Conservation (phyloP, 2,329 filamentous ascomycete genomes). For the Fusarium caatingaense region DNA sequence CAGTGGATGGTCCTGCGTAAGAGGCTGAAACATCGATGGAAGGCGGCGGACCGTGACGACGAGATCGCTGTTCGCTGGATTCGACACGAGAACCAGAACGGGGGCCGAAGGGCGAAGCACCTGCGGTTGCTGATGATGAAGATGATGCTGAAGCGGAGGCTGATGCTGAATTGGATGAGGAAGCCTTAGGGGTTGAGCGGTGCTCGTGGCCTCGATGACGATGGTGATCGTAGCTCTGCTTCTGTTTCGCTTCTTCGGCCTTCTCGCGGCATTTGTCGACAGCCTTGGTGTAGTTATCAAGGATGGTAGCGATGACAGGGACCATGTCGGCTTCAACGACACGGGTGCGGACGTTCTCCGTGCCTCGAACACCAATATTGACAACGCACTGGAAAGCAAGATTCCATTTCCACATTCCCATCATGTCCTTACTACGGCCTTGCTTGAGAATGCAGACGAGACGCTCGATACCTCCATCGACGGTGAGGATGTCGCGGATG, state of each 20-base stretch:
- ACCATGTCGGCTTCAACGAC: conserved; percentile 99
- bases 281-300: conserved; percentile 98
- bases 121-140: conserved; percentile 32
- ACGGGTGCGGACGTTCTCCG: conserved; percentile 90
- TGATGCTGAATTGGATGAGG: conserved; percentile 47
- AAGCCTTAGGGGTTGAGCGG: conserved; percentile 59
- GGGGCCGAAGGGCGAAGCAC: conserved; percentile 59
- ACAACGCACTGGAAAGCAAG: conserved; percentile 98
- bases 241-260: conserved; percentile 83
- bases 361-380: conserved; percentile 96
- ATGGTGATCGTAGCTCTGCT: conserved; percentile 67
- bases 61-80: conserved; percentile 68
- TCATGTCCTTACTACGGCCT: conserved; percentile 95
- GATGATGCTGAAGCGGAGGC: conserved; percentile 54
- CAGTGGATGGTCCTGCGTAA: conserved; percentile 54
- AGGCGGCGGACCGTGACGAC: conserved; percentile 85
- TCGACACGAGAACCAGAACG: conserved; percentile 64
- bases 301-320: conserved; percentile 95
- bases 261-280: conserved; percentile 91
- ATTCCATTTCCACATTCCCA: conserved; percentile 99
- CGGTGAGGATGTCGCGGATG: conserved; percentile 96
- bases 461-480: conserved; percentile 97
- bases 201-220: conserved; percentile 64
- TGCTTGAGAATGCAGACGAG: conserved; percentile 98
- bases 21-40: conserved; percentile 66